phyloP scores from a whole-genome alignment of 2,329 filamentous ascomycete species.

The Aspergillus tamarii region DNA sequence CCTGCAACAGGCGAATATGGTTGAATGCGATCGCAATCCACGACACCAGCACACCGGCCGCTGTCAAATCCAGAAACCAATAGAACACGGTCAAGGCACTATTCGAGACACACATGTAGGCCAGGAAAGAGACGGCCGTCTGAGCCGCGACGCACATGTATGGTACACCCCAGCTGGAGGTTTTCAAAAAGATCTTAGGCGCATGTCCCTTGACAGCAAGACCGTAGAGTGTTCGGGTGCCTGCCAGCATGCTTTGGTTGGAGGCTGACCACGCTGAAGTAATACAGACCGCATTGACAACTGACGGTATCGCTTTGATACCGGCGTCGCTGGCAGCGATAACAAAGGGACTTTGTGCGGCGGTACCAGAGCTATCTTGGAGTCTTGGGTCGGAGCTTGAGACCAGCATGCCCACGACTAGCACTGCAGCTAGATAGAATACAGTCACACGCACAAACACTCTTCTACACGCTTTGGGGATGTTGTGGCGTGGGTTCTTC shows the following conservation, averaged over 20 bases:
- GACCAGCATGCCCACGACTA: conserved; percentile 65
- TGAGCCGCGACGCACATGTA: conserved; percentile 47
- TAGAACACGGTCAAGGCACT: conserved; percentile 66
- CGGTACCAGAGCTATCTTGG: conserved; percentile 30
- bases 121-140: conserved; percentile 46
- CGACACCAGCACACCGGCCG: conserved; percentile 65
- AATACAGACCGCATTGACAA: conserved; percentile 77
- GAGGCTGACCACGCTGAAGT: conserved; percentile 71
- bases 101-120: conserved; percentile 49
- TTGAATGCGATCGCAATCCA: conserved; percentile 66
- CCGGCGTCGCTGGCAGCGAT: conserved; percentile 71
- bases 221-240: conserved; percentile 56
- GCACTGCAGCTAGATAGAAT: conserved; percentile 61
- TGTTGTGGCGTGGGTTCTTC: conserved; percentile 54
- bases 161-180: conserved; percentile 44
- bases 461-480: conserved; percentile 58
- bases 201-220: conserved; percentile 55
- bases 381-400: conserved; percentile 52
- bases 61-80: conserved; percentile 66
- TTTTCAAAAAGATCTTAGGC: conserved; percentile 52
- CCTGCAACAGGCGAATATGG: conserved; percentile 60
- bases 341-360: conserved; percentile 61
- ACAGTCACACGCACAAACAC: conserved; percentile 60
- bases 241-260: conserved; percentile 66
- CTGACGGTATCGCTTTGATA: conserved; percentile 67